Percentiles rank a stretch among this genome's conserved stretches.
These are phyloP conservation scores for Tetrapisispora arboricola DNA, from an alignment of 805 yeast species.

Conservation along the genomic window DNA sequence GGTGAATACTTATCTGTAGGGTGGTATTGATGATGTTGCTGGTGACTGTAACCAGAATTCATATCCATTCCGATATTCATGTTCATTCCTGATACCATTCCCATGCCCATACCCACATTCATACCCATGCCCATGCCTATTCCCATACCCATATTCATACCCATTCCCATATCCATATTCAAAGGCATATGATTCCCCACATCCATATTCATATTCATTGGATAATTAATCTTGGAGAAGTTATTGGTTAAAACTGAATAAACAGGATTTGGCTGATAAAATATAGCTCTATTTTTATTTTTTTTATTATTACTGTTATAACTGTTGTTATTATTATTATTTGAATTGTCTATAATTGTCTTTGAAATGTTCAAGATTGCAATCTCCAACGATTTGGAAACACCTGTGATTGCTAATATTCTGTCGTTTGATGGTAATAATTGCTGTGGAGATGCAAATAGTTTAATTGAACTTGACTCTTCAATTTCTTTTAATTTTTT, in stretches of 20 bases:
- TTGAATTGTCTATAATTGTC: conserved; percentile 31
- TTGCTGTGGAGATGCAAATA: conserved; percentile 62
- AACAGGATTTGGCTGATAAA: conserved; percentile 24
- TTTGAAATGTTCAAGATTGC: conserved; percentile 69
- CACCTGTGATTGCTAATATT: conserved; percentile 59
- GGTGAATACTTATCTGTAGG: conserved; percentile 16
- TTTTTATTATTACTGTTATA: background rate
- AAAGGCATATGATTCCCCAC: background rate
- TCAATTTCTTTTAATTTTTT: conserved; percentile 69
- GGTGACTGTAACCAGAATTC: conserved; percentile 8
- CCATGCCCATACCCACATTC: background rate
- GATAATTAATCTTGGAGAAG: background rate
- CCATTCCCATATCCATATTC: background rate
- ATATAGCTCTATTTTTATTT: conserved; percentile 10
- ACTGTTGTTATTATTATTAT: background rate
- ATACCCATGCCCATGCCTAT: background rate
- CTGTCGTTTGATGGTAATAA: conserved; percentile 74
- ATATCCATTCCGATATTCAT: background rate
- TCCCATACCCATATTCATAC: background rate
- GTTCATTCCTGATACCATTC: background rate
- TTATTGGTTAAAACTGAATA: conserved; percentile 4
- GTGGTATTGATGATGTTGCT: conserved; percentile 22
- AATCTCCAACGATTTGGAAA: conserved; percentile 79
- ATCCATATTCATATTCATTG: conserved; percentile 1
- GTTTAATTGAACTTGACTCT: conserved; percentile 66